These are phyloP conservation scores for Citrullus amarus DNA, from an alignment of 306 rosid species.

Conservation along the genomic window DNA sequence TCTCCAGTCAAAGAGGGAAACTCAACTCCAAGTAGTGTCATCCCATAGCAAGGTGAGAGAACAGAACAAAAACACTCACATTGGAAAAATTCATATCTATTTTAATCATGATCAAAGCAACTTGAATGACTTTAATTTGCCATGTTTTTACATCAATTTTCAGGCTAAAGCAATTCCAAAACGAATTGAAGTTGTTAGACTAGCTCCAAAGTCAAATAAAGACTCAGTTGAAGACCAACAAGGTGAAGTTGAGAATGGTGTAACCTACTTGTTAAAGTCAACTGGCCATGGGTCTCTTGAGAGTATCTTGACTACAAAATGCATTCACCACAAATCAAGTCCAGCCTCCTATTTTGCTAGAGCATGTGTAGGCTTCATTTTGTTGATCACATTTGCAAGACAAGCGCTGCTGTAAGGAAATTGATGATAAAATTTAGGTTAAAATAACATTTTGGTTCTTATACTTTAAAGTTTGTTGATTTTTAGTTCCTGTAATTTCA, in stretches of 20 bases:
- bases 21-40: slow-evolving; percentile 6
- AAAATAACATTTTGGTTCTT: no score
- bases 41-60: slow-evolving; percentile 33
- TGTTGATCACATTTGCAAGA: no score
- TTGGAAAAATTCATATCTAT: not conserved
- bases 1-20: slow-evolving; percentile 12
- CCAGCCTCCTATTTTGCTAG: slow-evolving; percentile 25
- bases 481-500: no score
- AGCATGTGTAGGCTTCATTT: slow-evolving; percentile 10
- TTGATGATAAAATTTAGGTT: no score
- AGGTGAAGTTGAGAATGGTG: not conserved
- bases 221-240: no score
- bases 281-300: slow-evolving; percentile 4
- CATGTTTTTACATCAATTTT: not conserved
- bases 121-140: no score
- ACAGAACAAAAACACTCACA: not conserved
- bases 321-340: slow-evolving; percentile 10
- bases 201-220: no score
- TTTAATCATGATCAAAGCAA: no score
- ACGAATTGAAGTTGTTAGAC: not conserved
- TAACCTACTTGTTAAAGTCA: not conserved
- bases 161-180: slow-evolving; percentile 22
- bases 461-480: no score
- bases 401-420: no score
- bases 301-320: slow-evolving; percentile 15